Percentiles rank a stretch among this genome's conserved stretches.
Conservation (phyloP, 2,329 filamentous ascomycete species). For the Coniochaeta sp. region DNA sequence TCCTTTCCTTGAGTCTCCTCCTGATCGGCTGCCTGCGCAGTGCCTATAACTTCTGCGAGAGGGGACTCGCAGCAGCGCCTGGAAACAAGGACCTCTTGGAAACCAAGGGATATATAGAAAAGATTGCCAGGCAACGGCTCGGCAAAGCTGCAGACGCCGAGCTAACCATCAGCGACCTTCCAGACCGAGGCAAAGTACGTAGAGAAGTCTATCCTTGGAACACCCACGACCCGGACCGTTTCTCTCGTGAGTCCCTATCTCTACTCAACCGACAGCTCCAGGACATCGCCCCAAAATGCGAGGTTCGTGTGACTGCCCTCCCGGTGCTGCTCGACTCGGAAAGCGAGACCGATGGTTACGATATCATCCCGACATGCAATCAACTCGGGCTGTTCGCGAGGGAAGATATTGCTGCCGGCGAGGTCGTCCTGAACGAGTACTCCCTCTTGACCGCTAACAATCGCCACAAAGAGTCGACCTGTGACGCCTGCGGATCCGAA, state of each 20-base stretch:
- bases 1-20: constrained; percentile 49
- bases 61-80: constrained; percentile 49
- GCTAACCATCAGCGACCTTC: constrained; percentile 48
- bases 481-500: constrained; percentile 77
- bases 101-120: constrained; percentile 45
- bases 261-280: constrained; percentile 65
- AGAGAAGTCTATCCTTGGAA: constrained; percentile 68
- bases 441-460: constrained; percentile 87
- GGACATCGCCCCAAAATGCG: constrained; percentile 70
- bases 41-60: constrained; percentile 56
- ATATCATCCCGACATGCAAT: constrained; percentile 51
- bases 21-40: constrained; percentile 63
- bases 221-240: constrained; percentile 59
- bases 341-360: constrained; percentile 38
- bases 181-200: constrained; percentile 63
- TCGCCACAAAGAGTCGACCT: constrained; percentile 75
- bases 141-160: constrained; percentile 34
- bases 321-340: constrained; percentile 59
- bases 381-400: constrained; percentile 90
- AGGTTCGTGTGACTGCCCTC: constrained; percentile 67
- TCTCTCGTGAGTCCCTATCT: constrained; percentile 58
- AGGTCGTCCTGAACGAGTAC: constrained; percentile 71
- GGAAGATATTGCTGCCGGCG: constrained; percentile 68
- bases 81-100: constrained; percentile 47
- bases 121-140: constrained; percentile 40